Base-by-base conservation (phyloP, 2,329 filamentous ascomycete species). In the Colletotrichum chlorophyti region DNA sequence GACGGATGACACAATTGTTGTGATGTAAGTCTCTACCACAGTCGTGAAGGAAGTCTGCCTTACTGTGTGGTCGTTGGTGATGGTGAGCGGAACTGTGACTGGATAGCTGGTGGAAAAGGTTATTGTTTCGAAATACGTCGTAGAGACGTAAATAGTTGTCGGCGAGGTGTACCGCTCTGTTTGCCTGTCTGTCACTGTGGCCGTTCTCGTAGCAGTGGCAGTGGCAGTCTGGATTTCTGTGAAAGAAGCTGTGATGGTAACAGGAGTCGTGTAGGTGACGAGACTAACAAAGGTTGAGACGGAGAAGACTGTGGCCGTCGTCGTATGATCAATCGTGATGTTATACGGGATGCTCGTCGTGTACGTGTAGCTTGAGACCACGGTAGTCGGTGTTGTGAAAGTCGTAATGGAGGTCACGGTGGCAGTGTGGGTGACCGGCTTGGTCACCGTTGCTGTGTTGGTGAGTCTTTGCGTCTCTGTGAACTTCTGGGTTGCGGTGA, bases 31-130 rank as follows among this genome's bases (percentile, higher is more conserved):
- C 32, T 58, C 53, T 11, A 52, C 38, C 0, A 58, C 37, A 5
- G 53, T 60, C 5, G 54, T 42, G 7, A 35, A 58, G 15, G 42
- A 58, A 4, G 58, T 60, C 27, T 58, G 29, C 34, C 46, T 41
- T 6, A 58, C 40, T 1, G 58, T 60, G 3, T 42, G 55, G 14
- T 60, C 58, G 24, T 52, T 45, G 2, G 60, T 54, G 12, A 64
- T 45, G 5, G 63, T 65, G 6, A 63, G 53, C 6, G 60, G 40
- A 14, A 63, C 48, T 2, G 64, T 66, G 14, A 65, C 60, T 3
- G 62, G 47, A 19, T 61, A 52, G 19, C 63, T 60, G 24, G 63
- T 64, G 1, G 59, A 57, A 10, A 65, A 31, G 1, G 58, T 61
- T 24, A 63, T 48, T 4, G 65, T 65, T 3, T 63, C 53, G 1